These are phyloP conservation scores for Hyphopichia khmerensis DNA, from an alignment of 1,139 yeast species.

Conservation along the genomic window DNA sequence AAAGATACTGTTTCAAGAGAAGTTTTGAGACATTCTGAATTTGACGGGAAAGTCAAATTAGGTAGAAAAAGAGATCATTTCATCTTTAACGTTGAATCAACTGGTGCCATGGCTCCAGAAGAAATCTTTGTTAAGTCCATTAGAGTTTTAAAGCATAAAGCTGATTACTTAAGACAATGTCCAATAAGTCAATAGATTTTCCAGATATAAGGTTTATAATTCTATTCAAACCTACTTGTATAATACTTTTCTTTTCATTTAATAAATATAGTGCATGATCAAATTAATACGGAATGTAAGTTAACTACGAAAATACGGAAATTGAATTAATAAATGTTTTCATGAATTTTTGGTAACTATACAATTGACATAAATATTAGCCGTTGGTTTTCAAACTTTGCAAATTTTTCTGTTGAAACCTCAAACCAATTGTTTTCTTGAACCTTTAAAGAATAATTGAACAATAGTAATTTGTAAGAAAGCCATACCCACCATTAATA, in stretches of 20 bases:
- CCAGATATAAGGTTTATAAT: constrained; percentile 1
- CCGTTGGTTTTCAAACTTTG: too few relatives aligned
- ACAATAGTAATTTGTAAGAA: constrained; percentile 79
- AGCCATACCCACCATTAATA: constrained; percentile 85
- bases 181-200: constrained; percentile 61
- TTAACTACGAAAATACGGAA: too few relatives aligned
- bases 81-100: constrained; percentile 88
- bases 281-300: too few relatives aligned
- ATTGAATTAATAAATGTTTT: too few relatives aligned
- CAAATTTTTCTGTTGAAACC: too few relatives aligned
- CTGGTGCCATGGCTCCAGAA: constrained; percentile 96
- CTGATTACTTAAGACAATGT: constrained; percentile 74
- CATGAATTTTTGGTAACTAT: too few relatives aligned
- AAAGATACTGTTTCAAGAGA: constrained; percentile 96
- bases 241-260: neutral
- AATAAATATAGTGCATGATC: neutral
- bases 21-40: constrained; percentile 90
- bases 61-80: constrained; percentile 93
- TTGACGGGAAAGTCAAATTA: constrained; percentile 81
- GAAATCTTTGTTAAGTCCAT: constrained; percentile 92
- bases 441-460: constrained; percentile 81
- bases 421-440: constrained; percentile 76
- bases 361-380: neutral
- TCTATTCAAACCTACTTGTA: neutral
- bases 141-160: constrained; percentile 81